Evolutionary conservation across 2,329 filamentous ascomycete species (phyloP), one percentile per base, ranked within the genome.

Genomic region (Fusarium nelsonii): DNA sequence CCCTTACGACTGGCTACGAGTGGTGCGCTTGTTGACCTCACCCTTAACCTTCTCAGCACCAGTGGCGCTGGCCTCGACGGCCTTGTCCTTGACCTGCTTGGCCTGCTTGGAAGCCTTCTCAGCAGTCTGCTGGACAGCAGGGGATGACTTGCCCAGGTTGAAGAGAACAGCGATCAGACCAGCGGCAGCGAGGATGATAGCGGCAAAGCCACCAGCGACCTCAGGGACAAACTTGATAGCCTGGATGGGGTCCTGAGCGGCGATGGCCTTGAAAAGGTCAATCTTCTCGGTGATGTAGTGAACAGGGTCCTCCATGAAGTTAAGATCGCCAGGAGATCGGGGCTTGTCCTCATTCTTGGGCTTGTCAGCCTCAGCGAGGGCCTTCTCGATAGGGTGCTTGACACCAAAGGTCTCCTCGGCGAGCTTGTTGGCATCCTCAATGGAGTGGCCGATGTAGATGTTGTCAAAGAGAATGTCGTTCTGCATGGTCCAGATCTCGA

Each of bases 401-500:
- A 93, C 83, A 78, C 93, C 91, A 81, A 94, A 99, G 57, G 93
- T 93, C 87, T 97, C 93, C 71, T 91, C 87, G 75, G 93, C 92
- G 78, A 99, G 86, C 84, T 94, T 92, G 81, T 92, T 90, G 68
- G 96, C 96, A 74, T 99, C 96, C 78, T 93, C 93, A 74, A 96
- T 81, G 20, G 95, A 98, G 90, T 99, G 96, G 70, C 96, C 96
- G 80, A 99, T 94, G 89, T 98, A 99, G 87, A 99, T 97, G 90
- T 99, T 99, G 89, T 98, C 93, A 77, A 99, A 98, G 77, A 97
- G 91, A 75, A 99, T 98, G 79, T 97, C 92, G 81, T 90, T 97
- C 84, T 97, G 95, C 96, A 99, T 99, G 77, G 96, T 98, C 96
- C 96, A 99, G 84, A 99, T 95, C 84, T 99, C 96, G 78, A 98